Conservation (phyloP, 2,329 filamentous ascomycete genomes). For the Alternaria ethzedia region DNA sequence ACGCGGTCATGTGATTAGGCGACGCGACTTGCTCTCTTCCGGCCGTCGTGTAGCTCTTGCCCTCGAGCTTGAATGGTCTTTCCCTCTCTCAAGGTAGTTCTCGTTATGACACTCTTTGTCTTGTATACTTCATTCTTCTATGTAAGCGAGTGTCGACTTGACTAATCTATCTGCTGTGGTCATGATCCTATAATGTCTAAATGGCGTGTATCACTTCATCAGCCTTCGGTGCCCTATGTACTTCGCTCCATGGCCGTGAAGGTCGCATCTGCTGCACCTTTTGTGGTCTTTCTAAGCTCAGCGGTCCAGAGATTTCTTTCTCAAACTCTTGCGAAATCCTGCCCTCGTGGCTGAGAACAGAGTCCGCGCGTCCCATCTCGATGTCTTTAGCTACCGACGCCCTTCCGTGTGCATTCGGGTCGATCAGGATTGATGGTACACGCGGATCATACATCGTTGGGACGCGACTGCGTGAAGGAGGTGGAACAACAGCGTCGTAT, state of each 20-base stretch:
- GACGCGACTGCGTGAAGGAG: constrained; percentile 17
- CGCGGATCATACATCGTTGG: constrained; percentile 34
- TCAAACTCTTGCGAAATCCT: constrained; percentile 7
- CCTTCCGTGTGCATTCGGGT: constrained; percentile 26
- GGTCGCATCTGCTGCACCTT: constrained; percentile 24
- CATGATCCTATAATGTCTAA: neutral
- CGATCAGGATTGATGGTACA: constrained; percentile 12
- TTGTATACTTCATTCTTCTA: neutral
- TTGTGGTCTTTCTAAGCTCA: constrained; percentile 27
- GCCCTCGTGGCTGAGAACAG: constrained; percentile 19
- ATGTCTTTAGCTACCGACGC: constrained; percentile 11
- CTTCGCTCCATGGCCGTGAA: constrained; percentile 39
- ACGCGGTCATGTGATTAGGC: constrained; percentile 18
- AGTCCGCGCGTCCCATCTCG: constrained; percentile 21
- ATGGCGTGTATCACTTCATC: constrained; percentile 16
- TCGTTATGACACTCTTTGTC: too few species aligned
- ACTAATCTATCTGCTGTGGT: neutral
- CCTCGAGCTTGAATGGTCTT: neutral
- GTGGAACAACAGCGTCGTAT: constrained; percentile 26
- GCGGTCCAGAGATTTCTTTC: constrained; percentile 21
- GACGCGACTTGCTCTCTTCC: neutral
- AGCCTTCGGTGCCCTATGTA: constrained; percentile 7
- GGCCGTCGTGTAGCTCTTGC: neutral
- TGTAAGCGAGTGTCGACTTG: neutral
- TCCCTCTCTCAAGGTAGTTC: too few species aligned